These are phyloP conservation scores for Teratosphaeria viscida DNA, from an alignment of 2,329 filamentous ascomycete genomes.

Conservation along the genomic window DNA sequence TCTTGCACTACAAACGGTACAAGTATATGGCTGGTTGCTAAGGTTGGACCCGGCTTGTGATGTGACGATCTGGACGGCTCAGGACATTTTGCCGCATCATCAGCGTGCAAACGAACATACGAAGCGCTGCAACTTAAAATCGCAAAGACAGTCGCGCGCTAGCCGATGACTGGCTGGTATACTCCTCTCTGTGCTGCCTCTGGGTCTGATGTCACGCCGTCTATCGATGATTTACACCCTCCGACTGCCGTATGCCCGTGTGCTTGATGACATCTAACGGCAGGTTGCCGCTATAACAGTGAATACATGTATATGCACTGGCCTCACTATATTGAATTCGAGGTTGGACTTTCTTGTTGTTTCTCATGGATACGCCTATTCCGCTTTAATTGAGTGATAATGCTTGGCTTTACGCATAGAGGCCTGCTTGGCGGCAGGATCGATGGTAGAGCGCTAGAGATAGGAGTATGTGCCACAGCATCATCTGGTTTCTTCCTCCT, in stretches of 20 bases:
- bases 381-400: background rate
- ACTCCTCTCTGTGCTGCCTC: background rate
- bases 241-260: background rate
- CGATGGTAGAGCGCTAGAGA: background rate
- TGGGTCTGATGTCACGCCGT: background rate
- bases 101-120: background rate
- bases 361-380: background rate
- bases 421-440: background rate
- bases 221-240: background rate
- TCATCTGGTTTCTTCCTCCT: background rate
- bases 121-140: too few relatives aligned
- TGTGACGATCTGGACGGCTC: too few relatives aligned
- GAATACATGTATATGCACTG: background rate
- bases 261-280: background rate
- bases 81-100: background rate
- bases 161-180: background rate
- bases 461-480: background rate
- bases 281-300: background rate
- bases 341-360: background rate
- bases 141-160: background rate
- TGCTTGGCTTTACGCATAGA: background rate
- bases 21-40: too few relatives aligned
- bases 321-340: background rate
- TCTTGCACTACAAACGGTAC: background rate
- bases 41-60: too few relatives aligned